Base-by-base conservation (phyloP, 371 early-diverging fungal genomes). In the Mucor irregularis region DNA sequence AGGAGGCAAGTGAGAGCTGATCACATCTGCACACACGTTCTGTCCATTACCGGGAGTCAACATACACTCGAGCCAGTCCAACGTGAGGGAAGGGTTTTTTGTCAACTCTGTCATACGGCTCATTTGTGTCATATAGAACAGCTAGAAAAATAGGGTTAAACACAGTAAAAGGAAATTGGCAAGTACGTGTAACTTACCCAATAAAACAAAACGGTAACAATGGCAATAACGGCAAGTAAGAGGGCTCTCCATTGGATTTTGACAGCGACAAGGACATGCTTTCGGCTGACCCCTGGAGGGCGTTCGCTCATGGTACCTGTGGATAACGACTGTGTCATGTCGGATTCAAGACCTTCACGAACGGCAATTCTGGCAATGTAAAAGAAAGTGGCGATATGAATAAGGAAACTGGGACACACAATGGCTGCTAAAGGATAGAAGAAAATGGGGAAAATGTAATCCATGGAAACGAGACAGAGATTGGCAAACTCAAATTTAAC, bases 211-310 rank as follows among this genome's bases (percentile, higher is more conserved):
- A 83, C 78, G 2, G 81, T 73, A 16, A 61, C 50, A 28, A 81
- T 67, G 13, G 83, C 79, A 7, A 73, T 61, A 33, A 84, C 47
- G 16, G 86, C 85, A 49, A 88, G 64, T 29, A 86, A 39, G 14
- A 86, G 72, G 0, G 89, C 84, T 29, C 89, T 69, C 89, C 89
- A 88, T 62, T 88, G 87, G 49, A 88, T 80, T 46, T 80, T 80
- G 55, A 86, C 81, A 21, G 87, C 83, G 39, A 74, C 73, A 30
- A 85, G 53, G 28, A 86, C 78, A 49, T 88, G 86, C 22, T 81
- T 69, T 5, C 71, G 69, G 25, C 72, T 74, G 2, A 65, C 66
- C 17, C 75, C 73, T 0, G 68, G 64, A 6, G 74, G 71, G 13
- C 69, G 29, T 44, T 55, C 47, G 7, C 75, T 59, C 6, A 64